Conservation (phyloP, 805 yeast species). For the Monosporozyma unispora region DNA sequence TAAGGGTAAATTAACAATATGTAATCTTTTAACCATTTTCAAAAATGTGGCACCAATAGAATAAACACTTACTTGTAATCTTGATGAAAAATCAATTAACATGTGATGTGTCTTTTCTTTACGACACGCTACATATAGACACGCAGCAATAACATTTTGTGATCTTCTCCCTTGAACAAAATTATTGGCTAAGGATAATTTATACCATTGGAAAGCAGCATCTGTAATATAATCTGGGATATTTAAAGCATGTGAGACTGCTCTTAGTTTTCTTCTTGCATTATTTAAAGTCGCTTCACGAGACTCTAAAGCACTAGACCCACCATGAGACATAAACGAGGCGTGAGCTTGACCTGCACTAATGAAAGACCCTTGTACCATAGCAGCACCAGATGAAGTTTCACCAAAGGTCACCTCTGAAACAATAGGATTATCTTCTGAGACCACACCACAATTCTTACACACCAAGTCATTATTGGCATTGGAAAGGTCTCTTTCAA, state of each 20-base stretch:
- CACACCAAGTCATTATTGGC: constrained; percentile 77
- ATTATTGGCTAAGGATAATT: constrained; percentile 73
- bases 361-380: constrained; percentile 89
- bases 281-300: constrained; percentile 83
- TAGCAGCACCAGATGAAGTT: constrained; percentile 85
- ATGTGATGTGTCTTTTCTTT: constrained; percentile 85
- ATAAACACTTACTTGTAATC: constrained; percentile 83
- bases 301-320: constrained; percentile 70
- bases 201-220: constrained; percentile 84
- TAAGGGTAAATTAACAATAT: constrained; percentile 67
- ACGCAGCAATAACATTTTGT: constrained; percentile 90
- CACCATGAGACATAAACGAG: constrained; percentile 43
- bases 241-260: constrained; percentile 66
- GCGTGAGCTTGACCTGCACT: constrained; percentile 81
- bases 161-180: constrained; percentile 97
- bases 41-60: constrained; percentile 94
- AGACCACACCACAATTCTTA: constrained; percentile 73
- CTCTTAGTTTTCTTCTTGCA: constrained; percentile 69
- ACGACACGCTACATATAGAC: constrained; percentile 91
- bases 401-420: constrained; percentile 94
- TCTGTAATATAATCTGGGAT: constrained; percentile 83
- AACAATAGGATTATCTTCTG: constrained; percentile 88
- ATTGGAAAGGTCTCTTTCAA: constrained; percentile 43
- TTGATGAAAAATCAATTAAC: constrained; percentile 89
- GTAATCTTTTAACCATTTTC: constrained; percentile 80